phyloP scores from a whole-genome alignment of 192 early-diverging fungal species.

The Linderina pennispora region DNA sequence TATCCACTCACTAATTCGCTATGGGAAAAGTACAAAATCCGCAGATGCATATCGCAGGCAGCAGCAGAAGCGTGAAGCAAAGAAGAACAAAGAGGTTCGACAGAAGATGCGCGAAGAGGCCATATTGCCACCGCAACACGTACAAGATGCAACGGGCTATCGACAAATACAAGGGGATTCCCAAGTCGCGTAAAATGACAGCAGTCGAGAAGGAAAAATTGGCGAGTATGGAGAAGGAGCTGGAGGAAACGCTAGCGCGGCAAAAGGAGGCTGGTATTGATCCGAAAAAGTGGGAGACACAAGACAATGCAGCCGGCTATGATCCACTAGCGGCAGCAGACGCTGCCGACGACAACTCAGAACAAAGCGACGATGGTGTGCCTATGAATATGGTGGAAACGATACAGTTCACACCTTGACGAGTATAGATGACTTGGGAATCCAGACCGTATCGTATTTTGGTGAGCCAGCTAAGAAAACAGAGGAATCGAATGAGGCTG shows the following conservation, averaged over 20 bases:
- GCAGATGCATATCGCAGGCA: slow-evolving; percentile 20
- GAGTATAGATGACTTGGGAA: neutral
- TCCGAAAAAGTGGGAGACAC: too few species aligned
- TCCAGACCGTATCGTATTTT: too few species aligned
- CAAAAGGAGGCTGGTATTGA: slow-evolving; percentile 33
- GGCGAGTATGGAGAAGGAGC: slow-evolving; percentile 17
- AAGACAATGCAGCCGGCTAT: too few species aligned
- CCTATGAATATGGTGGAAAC: slow-evolving; percentile 10
- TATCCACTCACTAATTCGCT: too few species aligned
- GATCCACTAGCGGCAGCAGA: slow-evolving; percentile 26
- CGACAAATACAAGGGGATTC: slow-evolving; percentile 20
- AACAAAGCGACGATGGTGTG: slow-evolving; percentile 6
- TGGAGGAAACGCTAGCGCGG: slow-evolving; percentile 18
- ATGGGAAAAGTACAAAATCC: too few species aligned
- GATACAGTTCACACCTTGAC: too few species aligned
- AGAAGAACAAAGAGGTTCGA: slow-evolving; percentile 40
- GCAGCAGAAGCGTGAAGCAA: slow-evolving; percentile 30
- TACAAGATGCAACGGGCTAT: slow-evolving; percentile 36
- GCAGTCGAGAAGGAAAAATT: slow-evolving; percentile 31
- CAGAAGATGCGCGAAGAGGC: slow-evolving; percentile 32
- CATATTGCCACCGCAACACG: slow-evolving; percentile 26
- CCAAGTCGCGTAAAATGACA: slow-evolving; percentile 25
- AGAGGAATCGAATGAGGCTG: neutral
- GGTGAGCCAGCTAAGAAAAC: too few species aligned
- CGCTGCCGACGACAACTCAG: neutral